Conservation (phyloP, 2,329 filamentous ascomycete genomes). For the Pyrenochaeta sp. region DNA sequence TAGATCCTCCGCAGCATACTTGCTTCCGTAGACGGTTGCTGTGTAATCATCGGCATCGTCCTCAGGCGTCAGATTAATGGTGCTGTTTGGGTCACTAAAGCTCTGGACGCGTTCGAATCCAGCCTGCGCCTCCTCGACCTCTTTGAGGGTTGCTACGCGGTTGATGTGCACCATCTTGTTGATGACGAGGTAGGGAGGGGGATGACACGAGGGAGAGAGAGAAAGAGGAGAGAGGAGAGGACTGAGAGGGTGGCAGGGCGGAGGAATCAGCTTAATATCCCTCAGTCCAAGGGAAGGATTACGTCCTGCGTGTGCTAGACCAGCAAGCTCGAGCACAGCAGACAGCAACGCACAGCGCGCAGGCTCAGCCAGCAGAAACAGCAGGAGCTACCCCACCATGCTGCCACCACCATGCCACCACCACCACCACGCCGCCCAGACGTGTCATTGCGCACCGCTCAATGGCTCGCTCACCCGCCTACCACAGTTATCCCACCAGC, state of each 20-base stretch:
- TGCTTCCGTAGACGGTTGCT: slow-evolving; percentile 86
- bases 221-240: slow-evolving; percentile 3
- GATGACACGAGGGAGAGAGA: background rate
- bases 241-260: slow-evolving; percentile 1
- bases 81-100: slow-evolving; percentile 9
- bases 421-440: background rate
- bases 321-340: no score
- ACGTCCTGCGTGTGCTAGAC: slow-evolving; percentile 12
- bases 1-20: slow-evolving; percentile 81
- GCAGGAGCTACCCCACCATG: slow-evolving; percentile 22
- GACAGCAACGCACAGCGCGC: background rate
- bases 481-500: background rate
- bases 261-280: slow-evolving; percentile 5
- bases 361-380: slow-evolving; percentile 5
- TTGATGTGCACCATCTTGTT: slow-evolving; percentile 60
- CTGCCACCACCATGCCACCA: slow-evolving; percentile 11
- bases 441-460: slow-evolving; percentile 12
- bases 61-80: slow-evolving; percentile 35
- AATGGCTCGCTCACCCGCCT: slow-evolving; percentile 6
- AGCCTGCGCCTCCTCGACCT: slow-evolving; percentile 43
- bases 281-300: slow-evolving; percentile 13
- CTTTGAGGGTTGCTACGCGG: slow-evolving; percentile 52
- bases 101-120: slow-evolving; percentile 26
- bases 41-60: slow-evolving; percentile 65
- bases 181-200: background rate